These are phyloP conservation scores for Fomes fomentarius DNA, from an alignment of 1,284 basidiomycete species.

Conservation along the genomic window DNA sequence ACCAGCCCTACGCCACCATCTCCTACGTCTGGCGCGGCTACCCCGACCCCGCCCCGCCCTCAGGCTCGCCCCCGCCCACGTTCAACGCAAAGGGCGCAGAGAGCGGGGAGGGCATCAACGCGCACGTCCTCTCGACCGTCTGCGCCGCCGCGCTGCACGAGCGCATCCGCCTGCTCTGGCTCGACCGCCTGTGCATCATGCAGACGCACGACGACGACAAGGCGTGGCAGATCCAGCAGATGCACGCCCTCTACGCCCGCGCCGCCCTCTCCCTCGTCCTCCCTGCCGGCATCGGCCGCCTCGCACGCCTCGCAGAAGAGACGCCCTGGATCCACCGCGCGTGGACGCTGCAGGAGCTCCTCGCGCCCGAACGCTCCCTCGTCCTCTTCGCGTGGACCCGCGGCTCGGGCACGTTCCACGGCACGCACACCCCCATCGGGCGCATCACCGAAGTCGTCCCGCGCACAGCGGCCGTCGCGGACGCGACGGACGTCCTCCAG, in stretches of 20 bases:
- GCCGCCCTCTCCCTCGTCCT: conserved; percentile 16
- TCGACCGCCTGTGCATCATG: conserved; percentile 23
- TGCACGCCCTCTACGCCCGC: conserved; percentile 16
- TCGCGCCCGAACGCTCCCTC: conserved; percentile 8
- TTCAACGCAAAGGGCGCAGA: conserved; percentile 18
- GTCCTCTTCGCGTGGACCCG: conserved; percentile 15
- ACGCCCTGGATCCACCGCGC: conserved; percentile 23
- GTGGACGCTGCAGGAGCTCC: too few relatives aligned
- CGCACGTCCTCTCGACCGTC: conserved; percentile 10
- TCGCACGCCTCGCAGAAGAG: conserved; percentile 16
- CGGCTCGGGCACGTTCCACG: conserved; percentile 12
- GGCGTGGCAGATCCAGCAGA: conserved; percentile 22
- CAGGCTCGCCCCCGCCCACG: neutral
- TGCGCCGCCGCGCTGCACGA: conserved; percentile 13
- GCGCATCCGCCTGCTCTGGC: conserved; percentile 16
- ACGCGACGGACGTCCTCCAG: conserved; percentile 12
- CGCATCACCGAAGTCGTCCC: conserved; percentile 13
- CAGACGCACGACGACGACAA: conserved; percentile 20
- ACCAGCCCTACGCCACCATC: conserved; percentile 7
- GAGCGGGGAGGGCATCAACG: conserved; percentile 17
- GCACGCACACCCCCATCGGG: neutral
- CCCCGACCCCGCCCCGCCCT: neutral
- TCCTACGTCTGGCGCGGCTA: conserved; percentile 17
- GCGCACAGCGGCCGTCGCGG: conserved; percentile 10
- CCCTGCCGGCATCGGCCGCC: conserved; percentile 17